phyloP scores from a whole-genome alignment of 768 basidiomycete genomes.

The Phlebiopsis flavidoalba region DNA sequence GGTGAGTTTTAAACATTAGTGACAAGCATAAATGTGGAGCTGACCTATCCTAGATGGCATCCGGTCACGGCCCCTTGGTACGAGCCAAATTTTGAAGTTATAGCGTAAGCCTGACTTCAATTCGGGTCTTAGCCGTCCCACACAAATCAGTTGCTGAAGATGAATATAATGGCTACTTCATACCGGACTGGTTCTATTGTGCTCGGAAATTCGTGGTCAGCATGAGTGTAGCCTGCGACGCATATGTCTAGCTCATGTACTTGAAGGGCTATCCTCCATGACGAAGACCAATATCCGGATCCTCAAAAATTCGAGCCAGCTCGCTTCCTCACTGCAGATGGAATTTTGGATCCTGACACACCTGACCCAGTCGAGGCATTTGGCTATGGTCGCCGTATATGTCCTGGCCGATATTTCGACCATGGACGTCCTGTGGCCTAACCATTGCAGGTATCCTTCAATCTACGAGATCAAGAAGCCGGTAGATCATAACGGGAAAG shows the following conservation, averaged over 20 bases:
- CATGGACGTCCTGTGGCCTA: background rate
- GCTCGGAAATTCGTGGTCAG: background rate
- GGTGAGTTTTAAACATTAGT: background rate
- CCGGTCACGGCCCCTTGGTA: background rate
- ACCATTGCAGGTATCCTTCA: background rate
- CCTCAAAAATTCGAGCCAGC: constrained; percentile 31
- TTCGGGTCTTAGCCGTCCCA: background rate
- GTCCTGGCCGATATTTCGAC: background rate
- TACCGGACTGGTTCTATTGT: constrained; percentile 2
- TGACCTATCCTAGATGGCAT: background rate
- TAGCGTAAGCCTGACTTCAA: background rate
- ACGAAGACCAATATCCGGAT: constrained; percentile 30
- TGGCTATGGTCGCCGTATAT: constrained; percentile 24
- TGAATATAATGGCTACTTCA: constrained; percentile 1
- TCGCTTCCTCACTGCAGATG: constrained; percentile 31
- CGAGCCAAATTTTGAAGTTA: background rate
- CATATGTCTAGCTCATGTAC: background rate
- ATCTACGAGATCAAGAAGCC: background rate
- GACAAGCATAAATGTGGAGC: too few species aligned
- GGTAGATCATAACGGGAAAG: background rate
- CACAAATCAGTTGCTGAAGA: background rate
- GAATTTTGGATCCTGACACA: constrained; percentile 22
- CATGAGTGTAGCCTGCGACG: too few species aligned
- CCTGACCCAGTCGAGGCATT: constrained; percentile 22
- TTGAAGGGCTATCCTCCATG: constrained; percentile 32